phyloP scores from a whole-genome alignment of 805 yeast species.

The Grigorovia humatica region DNA sequence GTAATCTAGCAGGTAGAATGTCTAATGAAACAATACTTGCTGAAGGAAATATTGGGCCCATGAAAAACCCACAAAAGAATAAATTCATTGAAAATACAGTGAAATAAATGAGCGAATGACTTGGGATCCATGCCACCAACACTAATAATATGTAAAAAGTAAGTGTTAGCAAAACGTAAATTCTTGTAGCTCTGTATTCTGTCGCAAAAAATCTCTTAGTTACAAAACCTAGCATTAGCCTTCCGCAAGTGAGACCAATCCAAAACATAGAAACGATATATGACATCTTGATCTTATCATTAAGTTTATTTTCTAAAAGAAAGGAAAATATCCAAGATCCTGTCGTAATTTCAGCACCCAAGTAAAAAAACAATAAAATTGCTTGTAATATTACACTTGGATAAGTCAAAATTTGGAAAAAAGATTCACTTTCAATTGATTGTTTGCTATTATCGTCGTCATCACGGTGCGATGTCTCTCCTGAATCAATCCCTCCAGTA shows the following conservation, averaged over 20 bases:
- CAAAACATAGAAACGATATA: slow-evolving; percentile 62
- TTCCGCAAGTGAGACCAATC: slow-evolving; percentile 60
- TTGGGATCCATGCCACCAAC: slow-evolving; percentile 13
- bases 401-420: slow-evolving; percentile 17
- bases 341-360: slow-evolving; percentile 59
- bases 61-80: slow-evolving; percentile 44
- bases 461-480: not conserved
- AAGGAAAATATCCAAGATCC: slow-evolving; percentile 67
- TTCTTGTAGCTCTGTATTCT: slow-evolving; percentile 33
- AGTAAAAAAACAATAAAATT: slow-evolving; percentile 46
- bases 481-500: not conserved
- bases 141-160: slow-evolving; percentile 28
- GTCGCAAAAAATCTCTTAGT: slow-evolving; percentile 38
- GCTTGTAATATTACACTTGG: slow-evolving; percentile 40
- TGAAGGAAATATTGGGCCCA: slow-evolving; percentile 69
- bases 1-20: slow-evolving; percentile 48
- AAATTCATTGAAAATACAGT: slow-evolving; percentile 16
- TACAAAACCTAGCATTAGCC: slow-evolving; percentile 47
- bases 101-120: slow-evolving; percentile 12
- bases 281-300: slow-evolving; percentile 39
- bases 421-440: slow-evolving; percentile 1
- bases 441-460: slow-evolving; percentile 4
- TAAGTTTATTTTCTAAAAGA: slow-evolving; percentile 45
- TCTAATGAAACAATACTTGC: slow-evolving; percentile 55
- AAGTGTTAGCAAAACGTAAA: slow-evolving; percentile 28